Evolutionary conservation across 345 rosid genomes (phyloP).

Genomic region (Gossypium anomalum): DNA sequence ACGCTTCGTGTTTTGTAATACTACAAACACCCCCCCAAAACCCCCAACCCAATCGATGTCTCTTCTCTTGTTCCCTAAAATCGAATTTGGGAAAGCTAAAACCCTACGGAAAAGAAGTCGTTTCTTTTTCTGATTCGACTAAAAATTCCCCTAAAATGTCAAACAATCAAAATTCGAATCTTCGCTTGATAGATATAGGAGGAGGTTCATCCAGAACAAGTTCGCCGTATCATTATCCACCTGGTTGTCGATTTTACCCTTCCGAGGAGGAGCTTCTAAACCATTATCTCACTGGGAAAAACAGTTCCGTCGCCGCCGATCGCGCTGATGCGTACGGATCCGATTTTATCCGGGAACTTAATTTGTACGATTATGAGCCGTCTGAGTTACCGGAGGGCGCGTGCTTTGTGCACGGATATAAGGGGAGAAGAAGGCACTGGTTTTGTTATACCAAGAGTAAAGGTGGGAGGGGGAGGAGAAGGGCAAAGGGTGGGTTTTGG

Average conservation of each 20-base stretch:
- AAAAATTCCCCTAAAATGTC: background rate
- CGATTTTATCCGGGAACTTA: conserved; percentile 42
- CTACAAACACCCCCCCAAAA: background rate
- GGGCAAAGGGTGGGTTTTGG: conserved; percentile 46
- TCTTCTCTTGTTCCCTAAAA: background rate
- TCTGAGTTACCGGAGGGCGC: conserved; percentile 35
- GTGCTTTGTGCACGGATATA: conserved; percentile 27
- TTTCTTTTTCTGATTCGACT: background rate
- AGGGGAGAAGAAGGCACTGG: conserved; percentile 47
- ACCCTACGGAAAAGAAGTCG: background rate
- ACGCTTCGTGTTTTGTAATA: background rate
- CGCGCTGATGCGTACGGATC: conserved; percentile 1
- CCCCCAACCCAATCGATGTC: background rate
- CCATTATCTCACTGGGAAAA: conserved; percentile 41
- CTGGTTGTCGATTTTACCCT: conserved; percentile 46
- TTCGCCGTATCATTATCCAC: conserved; percentile 26
- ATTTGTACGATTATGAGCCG: conserved; percentile 37
- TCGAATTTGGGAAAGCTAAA: background rate
- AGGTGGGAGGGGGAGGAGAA: conserved; percentile 19
- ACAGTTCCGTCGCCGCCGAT: conserved; percentile 2
- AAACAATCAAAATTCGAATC: background rate
- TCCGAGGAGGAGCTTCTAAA: conserved; percentile 40
- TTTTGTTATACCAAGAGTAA: conserved; percentile 32
- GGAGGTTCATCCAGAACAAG: background rate
- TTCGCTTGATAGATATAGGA: background rate